Conservation (phyloP, 345 rosid genomes). For the Mallotus nudiflorus region DNA sequence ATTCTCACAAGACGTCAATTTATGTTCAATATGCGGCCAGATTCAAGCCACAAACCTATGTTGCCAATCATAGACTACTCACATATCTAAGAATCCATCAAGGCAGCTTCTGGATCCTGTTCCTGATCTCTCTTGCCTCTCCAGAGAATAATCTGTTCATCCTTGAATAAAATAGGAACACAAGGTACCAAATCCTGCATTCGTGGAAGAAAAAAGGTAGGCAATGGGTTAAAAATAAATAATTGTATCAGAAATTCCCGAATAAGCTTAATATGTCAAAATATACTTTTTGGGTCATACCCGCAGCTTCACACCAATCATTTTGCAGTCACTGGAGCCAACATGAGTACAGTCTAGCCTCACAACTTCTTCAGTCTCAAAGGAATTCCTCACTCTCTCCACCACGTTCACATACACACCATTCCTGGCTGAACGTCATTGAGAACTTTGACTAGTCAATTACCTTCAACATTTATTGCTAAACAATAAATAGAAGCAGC, state of each 20-base stretch:
- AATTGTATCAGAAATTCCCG: background rate
- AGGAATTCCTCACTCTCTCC: slow-evolving; percentile 66
- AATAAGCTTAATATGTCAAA: background rate
- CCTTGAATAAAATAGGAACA: slow-evolving; percentile 80
- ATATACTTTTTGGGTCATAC: slow-evolving; percentile 34
- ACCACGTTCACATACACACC: slow-evolving; percentile 87
- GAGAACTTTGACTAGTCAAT: background rate
- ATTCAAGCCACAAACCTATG: background rate
- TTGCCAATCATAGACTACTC: slow-evolving; percentile 1
- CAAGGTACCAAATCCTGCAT: slow-evolving; percentile 86
- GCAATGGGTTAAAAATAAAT: slow-evolving; percentile 3
- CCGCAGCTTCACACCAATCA: slow-evolving; percentile 75
- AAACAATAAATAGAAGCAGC: background rate
- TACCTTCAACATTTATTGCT: background rate
- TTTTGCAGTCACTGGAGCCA: slow-evolving; percentile 83
- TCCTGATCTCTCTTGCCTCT: slow-evolving; percentile 47
- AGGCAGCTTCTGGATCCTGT: background rate
- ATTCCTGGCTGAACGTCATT: slow-evolving; percentile 61
- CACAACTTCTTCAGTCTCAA: slow-evolving; percentile 64
- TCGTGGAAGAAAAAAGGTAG: slow-evolving; percentile 7
- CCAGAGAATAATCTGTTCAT: slow-evolving; percentile 86
- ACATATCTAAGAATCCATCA: background rate
- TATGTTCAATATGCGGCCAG: too few species aligned
- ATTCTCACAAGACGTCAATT: too few species aligned
- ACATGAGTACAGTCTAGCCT: slow-evolving; percentile 78